Conservation (phyloP, 1,284 basidiomycete genomes). For the Laetiporus sulphureus region DNA sequence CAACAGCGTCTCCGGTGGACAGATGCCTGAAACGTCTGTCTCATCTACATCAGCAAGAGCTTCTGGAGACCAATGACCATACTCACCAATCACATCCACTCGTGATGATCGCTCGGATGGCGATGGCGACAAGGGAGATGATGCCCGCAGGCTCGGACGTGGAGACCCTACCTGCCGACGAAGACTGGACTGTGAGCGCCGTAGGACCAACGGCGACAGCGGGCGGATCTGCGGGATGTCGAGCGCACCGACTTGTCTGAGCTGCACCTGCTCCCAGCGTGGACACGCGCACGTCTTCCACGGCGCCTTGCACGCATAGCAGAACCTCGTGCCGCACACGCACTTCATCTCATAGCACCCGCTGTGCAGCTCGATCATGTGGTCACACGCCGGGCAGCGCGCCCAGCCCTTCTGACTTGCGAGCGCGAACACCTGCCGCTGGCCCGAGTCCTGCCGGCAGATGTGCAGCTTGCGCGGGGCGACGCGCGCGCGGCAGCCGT, state of each 20-base stretch:
- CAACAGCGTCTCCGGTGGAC: no score
- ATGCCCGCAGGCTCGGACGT: no score
- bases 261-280: slow-evolving; percentile 32
- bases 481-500: slow-evolving; percentile 16
- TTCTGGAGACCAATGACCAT: no score
- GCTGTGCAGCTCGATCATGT: slow-evolving; percentile 34
- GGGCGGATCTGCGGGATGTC: no score
- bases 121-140: no score
- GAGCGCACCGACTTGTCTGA: slow-evolving; percentile 13
- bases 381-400: slow-evolving; percentile 36
- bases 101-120: no score
- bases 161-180: no score
- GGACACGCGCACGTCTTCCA: slow-evolving; percentile 38
- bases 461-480: slow-evolving; percentile 10
- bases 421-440: slow-evolving; percentile 25
- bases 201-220: no score
- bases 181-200: no score
- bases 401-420: slow-evolving; percentile 31
- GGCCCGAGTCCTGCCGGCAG: slow-evolving; percentile 13
- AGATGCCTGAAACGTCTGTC: no score
- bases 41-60: no score
- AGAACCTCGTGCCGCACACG: slow-evolving; percentile 35
- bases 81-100: no score
- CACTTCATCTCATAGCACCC: slow-evolving; percentile 45
- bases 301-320: slow-evolving; percentile 29